These are phyloP conservation scores for Talaromyces islandicus DNA, from an alignment of 2,329 filamentous ascomycete genomes.

Conservation along the genomic window DNA sequence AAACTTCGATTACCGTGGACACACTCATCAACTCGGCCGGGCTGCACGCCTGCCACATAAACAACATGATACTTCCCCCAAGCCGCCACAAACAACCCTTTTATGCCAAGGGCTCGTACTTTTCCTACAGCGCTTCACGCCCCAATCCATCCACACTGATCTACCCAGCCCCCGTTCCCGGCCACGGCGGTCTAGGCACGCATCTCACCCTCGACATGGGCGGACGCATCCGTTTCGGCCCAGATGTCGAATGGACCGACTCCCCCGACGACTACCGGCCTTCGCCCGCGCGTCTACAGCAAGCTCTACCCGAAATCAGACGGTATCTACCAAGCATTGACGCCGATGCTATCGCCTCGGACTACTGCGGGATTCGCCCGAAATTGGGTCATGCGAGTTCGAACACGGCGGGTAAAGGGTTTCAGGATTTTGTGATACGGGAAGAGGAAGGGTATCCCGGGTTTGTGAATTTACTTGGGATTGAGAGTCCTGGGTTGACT, in stretches of 20 bases:
- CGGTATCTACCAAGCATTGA: constrained; percentile 74
- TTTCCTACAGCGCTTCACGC: constrained; percentile 64
- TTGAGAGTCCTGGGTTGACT: constrained; percentile 89
- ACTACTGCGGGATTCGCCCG: constrained; percentile 88
- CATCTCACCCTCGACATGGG: constrained; percentile 87
- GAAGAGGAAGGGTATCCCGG: constrained; percentile 71
- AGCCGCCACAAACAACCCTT: constrained; percentile 55
- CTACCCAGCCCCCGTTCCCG: constrained; percentile 80
- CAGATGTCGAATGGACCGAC: constrained; percentile 90
- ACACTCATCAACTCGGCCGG: constrained; percentile 82
- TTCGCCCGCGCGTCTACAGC: constrained; percentile 55
- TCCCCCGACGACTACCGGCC: constrained; percentile 63
- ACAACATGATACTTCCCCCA: constrained; percentile 67
- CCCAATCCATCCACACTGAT: constrained; percentile 69
- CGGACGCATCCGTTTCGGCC: constrained; percentile 82
- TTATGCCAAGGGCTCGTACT: constrained; percentile 95
- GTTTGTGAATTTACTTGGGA: constrained; percentile 85
- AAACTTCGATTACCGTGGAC: constrained; percentile 60
- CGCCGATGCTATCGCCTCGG: constrained; percentile 58
- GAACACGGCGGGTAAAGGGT: constrained; percentile 51
- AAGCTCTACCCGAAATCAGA: constrained; percentile 68
- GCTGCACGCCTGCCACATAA: constrained; percentile 66
- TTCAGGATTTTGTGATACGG: constrained; percentile 77
- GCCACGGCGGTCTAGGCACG: constrained; percentile 82
- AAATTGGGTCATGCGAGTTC: constrained; percentile 66